Evolutionary conservation across 1,284 basidiomycete genomes (phyloP), one percentile per base, ranked within the genome.

Genomic region (Fomitopsis schrenkii): DNA sequence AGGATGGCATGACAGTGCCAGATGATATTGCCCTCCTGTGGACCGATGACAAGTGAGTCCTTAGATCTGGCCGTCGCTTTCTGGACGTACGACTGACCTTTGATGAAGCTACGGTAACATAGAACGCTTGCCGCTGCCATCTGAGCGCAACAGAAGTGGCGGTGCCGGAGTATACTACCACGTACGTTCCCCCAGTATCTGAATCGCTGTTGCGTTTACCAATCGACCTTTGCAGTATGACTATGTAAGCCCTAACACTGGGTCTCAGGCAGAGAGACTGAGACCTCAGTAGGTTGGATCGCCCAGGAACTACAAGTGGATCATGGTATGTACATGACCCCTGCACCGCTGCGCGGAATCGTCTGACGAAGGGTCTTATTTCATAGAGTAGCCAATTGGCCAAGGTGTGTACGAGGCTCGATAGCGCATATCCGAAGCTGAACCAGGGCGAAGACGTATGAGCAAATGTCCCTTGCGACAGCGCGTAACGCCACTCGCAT

Each of bases 111-210:
- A 80, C 78, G 85, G 85, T 6, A 86, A 86, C 64, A 77, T 87
- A 54, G 81, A 82, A 26, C 83, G 85, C 12, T 82, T 80, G 66
- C 86, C 87, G 0, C 70, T 80, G 3, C 67, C 73, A 9, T 74
- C 74, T 53, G 84, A 87, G 67, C 77, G 80, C 5, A 82, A 83
- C 64, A 75, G 86, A 53, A 79, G 80, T 0, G 88, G 87, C 40
- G 87, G 86, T 40, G 84, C 85, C 33, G 87, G 86, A 46, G 82
- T 90, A 2, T 90, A 90, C 69, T 90, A 88, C 69, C 87, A 88
- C 67, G 84, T 84, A 64, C 63, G 80, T 41, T n/a, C 36, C 41
- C 22, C 14, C 3, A 5, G 4, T 36, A 14, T 26, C 36, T 22
- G 30, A 8, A 33, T 45, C 9, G 5, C 38, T 40, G 14, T 7